Base-by-base conservation (phyloP, 176 grass and related monocot species). In the Musa itinerans region DNA sequence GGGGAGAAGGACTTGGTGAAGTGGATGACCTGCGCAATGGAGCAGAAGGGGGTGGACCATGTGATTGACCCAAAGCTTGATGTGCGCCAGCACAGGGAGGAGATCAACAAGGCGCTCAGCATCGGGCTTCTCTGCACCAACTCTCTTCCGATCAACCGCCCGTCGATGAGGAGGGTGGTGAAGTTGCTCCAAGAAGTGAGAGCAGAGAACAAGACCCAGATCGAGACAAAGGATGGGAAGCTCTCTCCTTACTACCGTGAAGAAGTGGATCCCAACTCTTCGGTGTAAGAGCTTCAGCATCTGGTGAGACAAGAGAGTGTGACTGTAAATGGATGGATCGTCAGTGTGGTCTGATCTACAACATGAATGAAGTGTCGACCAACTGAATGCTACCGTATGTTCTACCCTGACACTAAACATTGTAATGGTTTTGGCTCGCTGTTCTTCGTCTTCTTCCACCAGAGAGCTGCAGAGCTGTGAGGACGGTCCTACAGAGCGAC, bases 1-100 rank as follows among this genome's bases (percentile, higher is more conserved):
- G 95, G 95, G 0, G 95, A 96, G 48, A 99, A 94, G 81, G 95
- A 99, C 87, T 29, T 99, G 76, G 90, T 99, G 73, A 94, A 87
- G 66, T 99, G 95, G 95, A 86, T 99, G 19, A 87, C 76, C 83
- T 48, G 65, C 78, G 84, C 76, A 0, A 77, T 99, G 5, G 88
- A 94, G 10, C 84, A 94, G 81, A 87, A 89, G 52, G 95, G 88
- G 0, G 27, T 77, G 0, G 90, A 94, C 1, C 78, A 54, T 34
- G 84, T 94, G 1, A 58, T 99, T 9, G 95, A 99, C 81, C 55
- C 77, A 50, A 78, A 77, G n/a, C 94, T 97, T 0, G 82, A 85
- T 68, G 55, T 80, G 34, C 14, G 20, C 7, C 85, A 6, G 34
- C 34, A 78, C 75, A 89, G 52, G 75, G 86, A 83, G 10, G 90